Evolutionary conservation across 2,329 filamentous ascomycete species (phyloP), one percentile per base, ranked within the genome.

Genomic region (Nothophaeocryptopus gaeumannii): DNA sequence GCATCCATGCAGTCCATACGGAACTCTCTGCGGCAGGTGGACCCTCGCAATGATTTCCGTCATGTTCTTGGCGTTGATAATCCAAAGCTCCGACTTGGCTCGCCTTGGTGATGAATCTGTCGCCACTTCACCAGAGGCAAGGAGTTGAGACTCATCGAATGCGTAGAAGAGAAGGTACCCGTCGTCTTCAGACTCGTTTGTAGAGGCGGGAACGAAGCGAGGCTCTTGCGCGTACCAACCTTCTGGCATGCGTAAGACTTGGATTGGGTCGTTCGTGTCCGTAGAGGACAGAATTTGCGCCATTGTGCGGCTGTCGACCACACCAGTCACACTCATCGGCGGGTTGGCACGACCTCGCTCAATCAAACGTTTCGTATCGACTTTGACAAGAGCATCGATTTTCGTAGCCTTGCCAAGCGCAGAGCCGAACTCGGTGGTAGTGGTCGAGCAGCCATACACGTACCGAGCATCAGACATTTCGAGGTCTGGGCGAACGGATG

Each of bases 151-250:
- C 58, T 88, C 85, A 54, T 88, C 82, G 54, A 88, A 88, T 1
- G 84, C 83, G 56, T 86, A 88, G 39, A 81, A 83, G 4, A 88
- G 69, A 0, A 88, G 69, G 68, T 78, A 88, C 0, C 85, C 85
- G 55, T 84, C 82, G 57, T 88, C 84, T 63, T 88, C 85, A 0
- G 58, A 63, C 0, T 67, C 57, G 1, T 46, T 51, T 38, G 32
- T 56, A 38, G 1, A 77, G 68, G 53, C 14, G 14, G 82, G 70
- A 4, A 88, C 76, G 51, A 88, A 88, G 1, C 81, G 76, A 39
- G 82, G 70, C 65, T 88, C 85, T 61, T 88, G 84, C 1, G 82
- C 82, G 53, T 75, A 88, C 72, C 79, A 82, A 0, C 78, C 78
- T 0, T 67, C 59, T 0, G 85, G 85, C 62, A 87, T 75, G 12